These are phyloP conservation scores for Dalbergia cochinchinensis DNA, from an alignment of 306 rosid genomes.

Conservation along the genomic window DNA sequence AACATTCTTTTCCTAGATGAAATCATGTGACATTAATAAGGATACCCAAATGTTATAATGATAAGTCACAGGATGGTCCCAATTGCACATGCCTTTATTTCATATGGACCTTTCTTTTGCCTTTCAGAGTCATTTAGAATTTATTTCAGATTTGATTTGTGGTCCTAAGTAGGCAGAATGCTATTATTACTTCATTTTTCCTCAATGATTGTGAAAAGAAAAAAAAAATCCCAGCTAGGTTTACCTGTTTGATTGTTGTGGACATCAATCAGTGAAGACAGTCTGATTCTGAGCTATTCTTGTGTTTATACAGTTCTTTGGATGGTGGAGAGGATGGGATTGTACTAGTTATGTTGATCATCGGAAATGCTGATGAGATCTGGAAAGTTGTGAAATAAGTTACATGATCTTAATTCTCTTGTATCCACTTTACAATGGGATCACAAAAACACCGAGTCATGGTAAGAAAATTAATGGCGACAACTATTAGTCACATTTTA, in stretches of 20 bases:
- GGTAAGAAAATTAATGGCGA: neutral
- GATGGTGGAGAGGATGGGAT: conserved; percentile 34
- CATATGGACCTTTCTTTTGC: conserved; percentile 48
- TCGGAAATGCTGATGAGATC: neutral
- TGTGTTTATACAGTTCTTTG: conserved; percentile 32
- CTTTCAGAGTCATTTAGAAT: conserved; percentile 48
- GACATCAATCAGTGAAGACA: conserved; percentile 37
- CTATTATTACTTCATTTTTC: conserved; percentile 35
- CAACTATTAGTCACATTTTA: neutral
- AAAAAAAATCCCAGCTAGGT: conserved; percentile 34
- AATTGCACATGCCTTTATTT: conserved; percentile 51
- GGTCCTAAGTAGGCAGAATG: conserved; percentile 46
- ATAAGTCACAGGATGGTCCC: conserved; percentile 57
- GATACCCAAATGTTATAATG: conserved; percentile 49
- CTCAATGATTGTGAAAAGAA: conserved; percentile 36
- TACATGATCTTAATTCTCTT: neutral
- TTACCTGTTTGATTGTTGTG: conserved; percentile 39
- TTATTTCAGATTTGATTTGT: conserved; percentile 53
- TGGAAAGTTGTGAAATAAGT: conserved; percentile 8
- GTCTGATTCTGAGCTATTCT: conserved; percentile 34
- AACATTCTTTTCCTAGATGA: conserved; percentile 49
- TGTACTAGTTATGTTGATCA: conserved; percentile 29
- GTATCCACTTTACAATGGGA: neutral
- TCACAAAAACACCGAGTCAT: neutral
- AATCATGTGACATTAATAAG: conserved; percentile 45